Base-by-base conservation (phyloP, 2,329 filamentous ascomycete species). In the Fusarium nisikadoi region DNA sequence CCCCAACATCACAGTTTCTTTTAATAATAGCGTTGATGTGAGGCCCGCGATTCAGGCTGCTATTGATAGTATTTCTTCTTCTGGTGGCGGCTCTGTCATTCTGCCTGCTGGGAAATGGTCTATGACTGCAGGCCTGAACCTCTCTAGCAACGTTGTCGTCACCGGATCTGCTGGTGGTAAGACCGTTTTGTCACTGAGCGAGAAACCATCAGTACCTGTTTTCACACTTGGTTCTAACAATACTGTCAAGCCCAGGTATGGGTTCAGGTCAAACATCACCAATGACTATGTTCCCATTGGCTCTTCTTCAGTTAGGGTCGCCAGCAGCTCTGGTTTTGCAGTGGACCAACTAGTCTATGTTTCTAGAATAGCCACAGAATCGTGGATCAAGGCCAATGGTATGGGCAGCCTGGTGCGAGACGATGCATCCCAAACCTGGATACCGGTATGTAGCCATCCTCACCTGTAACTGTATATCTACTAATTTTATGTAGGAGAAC, bases 241-340 rank as follows among this genome's bases (percentile, higher is more conserved):
- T 20, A 5, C n/a, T 25, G 12, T 38, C 8, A 66, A 60, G 17
- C 55, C 65, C 3, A 35, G 20, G 1, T 58, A 63, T n/a, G 59
- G 53, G 2, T 47, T 42, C 6, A 71, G 58, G 23, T 54, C 59
- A 2, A 62, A 64, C 3, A 76, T 76, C 5, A 76, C 58, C 5
- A 72, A 76, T 27, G 8, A 33, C 1, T 75, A 75, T 16, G 64
- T 73, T 6, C 62, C 70, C 3, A 68, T 76, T 3, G 73, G 75
- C 1, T 59, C 72, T 0, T 65, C 62, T 2, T 36, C 45, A 1
- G 27, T 76, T 1, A 62, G 62, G 0, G 54, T 76, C 10, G 3
- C 10, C 1, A 19, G 54, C 11, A 33, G 61, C 7, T 38, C 27
- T 3, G 60, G 62, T 0, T 70, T 76, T 17, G n/a, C 31, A 0